These are phyloP conservation scores for Panaeolus cyanescens DNA, from an alignment of 768 basidiomycete species.

Conservation along the genomic window DNA sequence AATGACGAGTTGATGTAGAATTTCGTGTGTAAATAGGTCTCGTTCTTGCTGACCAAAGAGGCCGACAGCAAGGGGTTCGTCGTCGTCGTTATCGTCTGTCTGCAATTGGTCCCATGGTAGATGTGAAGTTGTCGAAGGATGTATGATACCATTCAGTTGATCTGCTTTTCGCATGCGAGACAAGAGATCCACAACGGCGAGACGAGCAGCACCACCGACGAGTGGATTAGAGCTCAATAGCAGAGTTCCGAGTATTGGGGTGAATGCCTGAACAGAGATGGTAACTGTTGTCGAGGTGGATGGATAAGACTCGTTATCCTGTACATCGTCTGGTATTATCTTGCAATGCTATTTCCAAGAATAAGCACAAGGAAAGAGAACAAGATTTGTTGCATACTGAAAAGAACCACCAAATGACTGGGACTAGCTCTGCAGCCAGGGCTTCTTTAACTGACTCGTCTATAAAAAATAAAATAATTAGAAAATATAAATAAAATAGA, in stretches of 20 bases:
- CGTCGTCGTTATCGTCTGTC: slow-evolving; percentile 36
- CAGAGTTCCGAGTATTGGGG: slow-evolving; percentile 86
- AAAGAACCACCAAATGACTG: slow-evolving; percentile 93
- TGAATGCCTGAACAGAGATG: slow-evolving; percentile 86
- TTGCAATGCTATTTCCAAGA: slow-evolving; percentile 57
- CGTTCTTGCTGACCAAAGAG: slow-evolving; percentile 59
- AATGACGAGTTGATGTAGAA: slow-evolving; percentile 84
- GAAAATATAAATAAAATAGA: slow-evolving; percentile 8
- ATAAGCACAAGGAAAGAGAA: slow-evolving; percentile 7
- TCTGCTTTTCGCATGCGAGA: slow-evolving; percentile 68
- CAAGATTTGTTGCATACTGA: slow-evolving; percentile 7
- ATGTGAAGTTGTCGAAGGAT: slow-evolving; percentile 11
- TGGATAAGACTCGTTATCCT: slow-evolving; percentile 32
- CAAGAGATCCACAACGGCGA: slow-evolving; percentile 78
- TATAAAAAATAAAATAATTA: slow-evolving; percentile 26
- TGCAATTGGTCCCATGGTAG: slow-evolving; percentile 17
- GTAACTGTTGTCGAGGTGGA: slow-evolving; percentile 38
- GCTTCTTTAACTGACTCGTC: slow-evolving; percentile 91
- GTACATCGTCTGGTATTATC: slow-evolving; percentile 53
- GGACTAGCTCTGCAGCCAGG: slow-evolving; percentile 75
- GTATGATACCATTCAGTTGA: slow-evolving; percentile 27
- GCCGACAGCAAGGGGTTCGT: slow-evolving; percentile 34
- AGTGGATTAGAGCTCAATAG: slow-evolving; percentile 78
- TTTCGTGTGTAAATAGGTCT: slow-evolving; percentile 73
- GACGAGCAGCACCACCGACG: slow-evolving; percentile 73